A percentile compares a stretch with the other conserved stretches of the same genome.
phyloP scores from a whole-genome alignment of 495 filamentous ascomycete genomes.

The Aspergillus olivimuriae region DNA sequence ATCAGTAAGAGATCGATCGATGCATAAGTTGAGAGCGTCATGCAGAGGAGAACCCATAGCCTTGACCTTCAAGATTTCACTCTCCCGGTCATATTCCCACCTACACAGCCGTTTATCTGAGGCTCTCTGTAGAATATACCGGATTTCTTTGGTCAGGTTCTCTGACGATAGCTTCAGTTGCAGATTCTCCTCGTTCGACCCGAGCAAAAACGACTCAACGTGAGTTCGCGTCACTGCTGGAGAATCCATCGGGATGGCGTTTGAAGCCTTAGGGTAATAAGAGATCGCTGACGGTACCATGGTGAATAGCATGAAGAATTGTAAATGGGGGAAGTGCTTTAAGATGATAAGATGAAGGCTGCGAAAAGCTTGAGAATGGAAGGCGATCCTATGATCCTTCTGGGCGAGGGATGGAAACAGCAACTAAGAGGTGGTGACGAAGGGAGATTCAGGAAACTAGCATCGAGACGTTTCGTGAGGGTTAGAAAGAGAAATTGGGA shows the following conservation, averaged over 20 bases:
- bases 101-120: not conserved
- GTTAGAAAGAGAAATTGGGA: no score
- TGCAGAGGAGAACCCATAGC: constrained; percentile 1
- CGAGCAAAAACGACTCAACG: constrained; percentile 1
- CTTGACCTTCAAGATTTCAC: constrained; percentile 2
- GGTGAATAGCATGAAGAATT: not conserved
- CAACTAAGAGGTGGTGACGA: not conserved
- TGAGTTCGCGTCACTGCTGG: not conserved
- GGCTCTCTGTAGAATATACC: constrained; percentile 1
- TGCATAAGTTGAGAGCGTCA: no score
- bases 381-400: constrained; percentile 2
- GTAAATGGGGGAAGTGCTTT: not conserved
- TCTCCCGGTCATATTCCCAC: constrained; percentile 2
- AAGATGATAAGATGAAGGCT: constrained; percentile 1
- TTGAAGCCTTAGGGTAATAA: constrained; percentile 1
- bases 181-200: constrained; percentile 1
- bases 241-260: no score
- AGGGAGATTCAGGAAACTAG: not conserved
- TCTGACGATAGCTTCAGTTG: constrained; percentile 1
- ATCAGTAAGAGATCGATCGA: not conserved
- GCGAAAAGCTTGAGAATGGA: not conserved
- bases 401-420: constrained; percentile 1
- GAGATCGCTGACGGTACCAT: constrained; percentile 1
- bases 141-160: not conserved
- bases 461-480: not conserved